Evolutionary conservation across 2,329 filamentous ascomycete species (phyloP), one percentile per base, ranked within the genome.

Genomic region (Dothideomycetes sp.): DNA sequence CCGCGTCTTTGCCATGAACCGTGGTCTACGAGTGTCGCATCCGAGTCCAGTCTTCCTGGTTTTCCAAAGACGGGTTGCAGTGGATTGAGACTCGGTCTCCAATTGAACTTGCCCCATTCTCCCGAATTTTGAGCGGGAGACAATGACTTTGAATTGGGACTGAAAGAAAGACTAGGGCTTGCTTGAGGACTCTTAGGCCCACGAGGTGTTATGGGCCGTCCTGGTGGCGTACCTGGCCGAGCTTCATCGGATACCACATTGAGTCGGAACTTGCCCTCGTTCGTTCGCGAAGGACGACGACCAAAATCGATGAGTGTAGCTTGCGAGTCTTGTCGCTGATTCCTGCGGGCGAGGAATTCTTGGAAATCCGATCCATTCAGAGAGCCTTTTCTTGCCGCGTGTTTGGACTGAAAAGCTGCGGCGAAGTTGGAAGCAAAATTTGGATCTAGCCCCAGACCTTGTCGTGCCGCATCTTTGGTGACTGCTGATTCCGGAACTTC

Each of bases 241-340:
- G 5, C 9, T 2, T 34, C 18, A 18, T 24, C 18, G 3, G 38
- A 12, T 5, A 29, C 24, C 10, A 41, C 38, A 5, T 41, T 22
- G 4, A 42, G 19, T 10, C 27, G 17, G 15, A 35, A 35, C 11
- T 37, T 43, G 2, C 37, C 30, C 11, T 41, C 37, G 15, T 41
- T 41, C 7, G 37, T 33, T 11, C 37, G 27, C 2, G 37, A 41
- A 19, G 37, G 40, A 3, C 33, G 40, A 17, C 28, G 40, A 3
- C 27, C n/a, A 30, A 36, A 37, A 18, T 37, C 40, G 4, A 43
- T 28, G 10, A 43, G 33, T n/a, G 40, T 43, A 5, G 40, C 33
- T 17, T 37, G 32, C 20, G 40, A 43, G 22, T 43, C 40, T 22
- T 43, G 32, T 28, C 40, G 25, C 22, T 30, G 40, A 2, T 16